Evolutionary conservation across 331 rosid species (phyloP), one percentile per base, ranked within the genome.

Genomic region (Malus hybrid): DNA sequence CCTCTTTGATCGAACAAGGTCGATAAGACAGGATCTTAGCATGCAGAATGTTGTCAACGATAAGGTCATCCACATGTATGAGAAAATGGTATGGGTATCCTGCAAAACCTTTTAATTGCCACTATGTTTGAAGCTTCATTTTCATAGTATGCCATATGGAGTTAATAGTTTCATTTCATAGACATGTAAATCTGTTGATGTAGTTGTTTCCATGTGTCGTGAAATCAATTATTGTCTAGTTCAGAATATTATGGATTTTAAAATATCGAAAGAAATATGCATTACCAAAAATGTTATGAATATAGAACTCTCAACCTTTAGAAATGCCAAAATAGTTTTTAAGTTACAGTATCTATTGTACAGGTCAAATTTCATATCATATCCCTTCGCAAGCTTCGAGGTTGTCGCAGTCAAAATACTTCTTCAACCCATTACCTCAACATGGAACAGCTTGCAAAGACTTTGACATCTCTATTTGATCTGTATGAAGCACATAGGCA

Each of bases 1-100:
- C 82, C 56, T 91, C 42, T 94, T 88, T 64, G 99, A 91, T 82
- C 90, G 99, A 82, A 91, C 93, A 58, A 91, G 99, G 82, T 94
- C 99, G 62, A 87, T 94, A 72, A 85, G 97, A 42, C 99, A 94
- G 77, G 99, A 94, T 86, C 85, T 94, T 63, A 86, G 92, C 15
- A 88, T 90, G 91, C 99, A 91, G 77, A 81, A 80, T 80, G 87
- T 88, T 74, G 85, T 77, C 66, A 83, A 83, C 60, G 84, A 82
- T 36, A 86, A 84, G 83, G 93, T 87, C 58, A 73, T 91, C 79
- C 57, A 20, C 81, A 73, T 94, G 91, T 88, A 91, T 72, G 92
- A 94, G 82, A 79, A 73, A 85, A 94, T 91, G 95, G 98, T 91
- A 81, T 36, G 87, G 55, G 55, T 72, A 73, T 48, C 55, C 48